Conservation (phyloP, 371 early-diverging fungal genomes). For the Encephalitozoon hellem region DNA sequence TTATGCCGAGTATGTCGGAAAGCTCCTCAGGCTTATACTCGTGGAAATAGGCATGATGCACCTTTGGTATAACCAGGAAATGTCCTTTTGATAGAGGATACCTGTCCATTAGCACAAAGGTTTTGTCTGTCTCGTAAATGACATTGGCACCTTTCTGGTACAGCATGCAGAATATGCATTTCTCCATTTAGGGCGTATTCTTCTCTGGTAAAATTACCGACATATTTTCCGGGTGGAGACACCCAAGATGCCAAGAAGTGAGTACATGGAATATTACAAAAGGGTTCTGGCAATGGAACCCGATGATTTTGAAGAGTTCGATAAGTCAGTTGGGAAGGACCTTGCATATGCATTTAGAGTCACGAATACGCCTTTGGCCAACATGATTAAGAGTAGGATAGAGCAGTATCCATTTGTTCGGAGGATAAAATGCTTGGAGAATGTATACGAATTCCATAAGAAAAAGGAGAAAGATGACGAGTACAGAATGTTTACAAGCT, state of each 20-base stretch:
- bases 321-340: conserved; percentile 24
- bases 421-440: conserved; percentile 37
- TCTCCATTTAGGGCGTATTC: not conserved
- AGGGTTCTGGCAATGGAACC: conserved; percentile 17
- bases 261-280: conserved; percentile 46
- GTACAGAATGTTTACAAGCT: conserved; percentile 29
- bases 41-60: conserved; percentile 43
- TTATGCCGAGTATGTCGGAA: not conserved
- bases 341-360: conserved; percentile 55
- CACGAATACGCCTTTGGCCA: conserved; percentile 11
- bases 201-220: not conserved
- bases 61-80: conserved; percentile 57
- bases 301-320: conserved; percentile 34
- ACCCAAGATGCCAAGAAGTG: conserved; percentile 19
- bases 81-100: conserved; percentile 55
- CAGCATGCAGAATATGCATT: conserved; percentile 57
- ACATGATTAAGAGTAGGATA: conserved; percentile 22
- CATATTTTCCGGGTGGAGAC: not conserved
- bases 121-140: conserved; percentile 43
- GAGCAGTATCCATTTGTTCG: conserved; percentile 18
- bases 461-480: conserved; percentile 9
- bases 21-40: conserved; percentile 38
- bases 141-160: conserved; percentile 23
- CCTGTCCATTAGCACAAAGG: conserved; percentile 54
- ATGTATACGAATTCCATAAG: conserved; percentile 41